Evolutionary conservation across 2,329 filamentous ascomycete species (phyloP).

Genomic region (Fusarium sp.): DNA sequence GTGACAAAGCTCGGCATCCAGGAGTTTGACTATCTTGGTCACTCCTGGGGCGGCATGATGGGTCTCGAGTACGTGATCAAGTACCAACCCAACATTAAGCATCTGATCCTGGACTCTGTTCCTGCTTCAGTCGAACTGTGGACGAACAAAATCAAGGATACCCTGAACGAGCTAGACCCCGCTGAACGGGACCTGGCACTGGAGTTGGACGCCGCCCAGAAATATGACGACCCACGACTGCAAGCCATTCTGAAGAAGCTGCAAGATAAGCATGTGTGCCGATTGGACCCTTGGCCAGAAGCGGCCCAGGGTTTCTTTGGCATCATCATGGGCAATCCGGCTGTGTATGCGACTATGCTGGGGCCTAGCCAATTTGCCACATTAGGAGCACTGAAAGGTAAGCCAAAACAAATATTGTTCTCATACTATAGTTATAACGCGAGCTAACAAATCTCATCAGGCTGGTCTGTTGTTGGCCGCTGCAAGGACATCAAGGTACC

Average conservation of each 20-base stretch:
- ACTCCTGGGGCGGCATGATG: slow-evolving; percentile 17
- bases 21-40: slow-evolving; percentile 14
- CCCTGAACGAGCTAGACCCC: slow-evolving; percentile 7
- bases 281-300: slow-evolving; percentile 5
- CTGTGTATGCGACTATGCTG: slow-evolving; percentile 12
- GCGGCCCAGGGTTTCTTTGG: slow-evolving; percentile 14
- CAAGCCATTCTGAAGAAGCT: slow-evolving; percentile 10
- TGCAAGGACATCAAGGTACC: slow-evolving; percentile 14
- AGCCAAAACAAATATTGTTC: background rate
- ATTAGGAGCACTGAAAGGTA: slow-evolving; percentile 9
- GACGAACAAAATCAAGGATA: slow-evolving; percentile 15
- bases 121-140: slow-evolving; percentile 8
- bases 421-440: background rate
- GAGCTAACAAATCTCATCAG: background rate
- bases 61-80: slow-evolving; percentile 7
- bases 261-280: slow-evolving; percentile 12
- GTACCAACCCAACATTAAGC: slow-evolving; percentile 10
- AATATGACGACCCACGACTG: slow-evolving; percentile 8
- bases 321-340: slow-evolving; percentile 3
- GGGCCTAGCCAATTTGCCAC: slow-evolving; percentile 14
- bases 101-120: slow-evolving; percentile 11
- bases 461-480: slow-evolving; percentile 11
- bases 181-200: slow-evolving; percentile 8
- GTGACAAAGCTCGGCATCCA: slow-evolving; percentile 12
- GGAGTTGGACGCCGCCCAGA: slow-evolving; percentile 1